Base-by-base conservation (phyloP, 169 alveolate species). In the Eimeria necatrix region DNA sequence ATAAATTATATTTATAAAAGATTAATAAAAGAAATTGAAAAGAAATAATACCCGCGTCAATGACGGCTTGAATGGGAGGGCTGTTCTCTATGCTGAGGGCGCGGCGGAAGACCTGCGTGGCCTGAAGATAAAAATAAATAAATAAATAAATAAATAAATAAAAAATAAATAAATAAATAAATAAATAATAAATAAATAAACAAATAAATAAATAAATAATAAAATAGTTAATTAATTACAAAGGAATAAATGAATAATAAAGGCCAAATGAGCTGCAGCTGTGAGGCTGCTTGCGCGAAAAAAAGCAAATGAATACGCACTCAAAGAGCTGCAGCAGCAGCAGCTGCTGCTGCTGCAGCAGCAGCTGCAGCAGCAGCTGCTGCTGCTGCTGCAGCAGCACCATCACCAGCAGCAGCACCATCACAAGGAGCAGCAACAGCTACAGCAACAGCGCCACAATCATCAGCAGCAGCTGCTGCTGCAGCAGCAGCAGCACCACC, bases 41-140 rank as follows among this genome's bases (percentile, higher is more conserved):
- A 10, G 41, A 48, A 41, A 10, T 1, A 71, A 10, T 56, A 81
- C 85, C 88, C 7, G 88, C 86, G 10, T 74, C 89, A 22, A 80
- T 68, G 7, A 84, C 97, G 60, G 97, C 98, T 93, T 98, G 99
- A 85, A 99, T 98, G 16, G 99, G 99, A 5, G 99, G 99, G 70
- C 98, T 98, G 51, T 97, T 96, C 95, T 98, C 99, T 46, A 98
- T 91, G 53, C 99, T 98, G 89, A 99, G 97, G 22, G 99, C 97
- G 83, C 98, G 98, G 49, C 99, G 97, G 95, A 99, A 96, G 84
- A 81, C 56, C 94, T 95, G 87, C 0, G 95, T 86, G 16, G 96
- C 96, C 71, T 86, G 32, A 18, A 32, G 60, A 7, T 5, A 32
- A 76, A 48, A 8, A 48, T 46, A 48, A 9, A 41, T 16, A 76